Conservation (phyloP, 1,284 basidiomycete species). For the Cutaneotrichosporon sp. region DNA sequence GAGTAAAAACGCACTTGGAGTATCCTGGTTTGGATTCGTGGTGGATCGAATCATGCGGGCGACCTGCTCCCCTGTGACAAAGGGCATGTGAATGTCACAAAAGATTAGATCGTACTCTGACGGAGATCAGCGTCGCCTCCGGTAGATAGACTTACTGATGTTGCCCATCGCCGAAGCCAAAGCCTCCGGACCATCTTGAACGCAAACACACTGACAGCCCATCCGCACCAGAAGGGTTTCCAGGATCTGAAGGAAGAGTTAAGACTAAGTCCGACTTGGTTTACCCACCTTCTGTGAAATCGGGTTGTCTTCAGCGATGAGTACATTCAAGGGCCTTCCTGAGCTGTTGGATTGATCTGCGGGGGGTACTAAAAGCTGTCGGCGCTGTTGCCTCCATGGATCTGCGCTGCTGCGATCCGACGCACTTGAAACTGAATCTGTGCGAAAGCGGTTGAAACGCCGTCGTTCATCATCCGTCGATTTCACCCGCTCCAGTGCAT, state of each 20-base stretch:
- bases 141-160: conserved; percentile 60
- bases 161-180: conserved; percentile 95
- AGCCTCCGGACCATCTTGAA: conserved; percentile 92
- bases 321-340: conserved; percentile 60
- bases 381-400: conserved; percentile 15
- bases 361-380: not conserved
- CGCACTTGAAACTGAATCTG: conserved; percentile 60
- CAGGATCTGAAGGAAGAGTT: conserved; percentile 56
- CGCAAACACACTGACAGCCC: conserved; percentile 88
- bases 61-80: conserved; percentile 47
- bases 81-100: conserved; percentile 49
- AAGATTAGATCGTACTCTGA: conserved; percentile 52
- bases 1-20: conserved; percentile 39
- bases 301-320: conserved; percentile 96
- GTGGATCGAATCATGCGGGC: conserved; percentile 49
- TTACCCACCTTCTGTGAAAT: conserved; percentile 69
- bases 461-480: conserved; percentile 66
- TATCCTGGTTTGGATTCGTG: conserved; percentile 47
- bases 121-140: not conserved
- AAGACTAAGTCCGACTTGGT: conserved; percentile 4
- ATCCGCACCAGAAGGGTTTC: conserved; percentile 86
- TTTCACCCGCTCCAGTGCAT: conserved; percentile 79
- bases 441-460: conserved; percentile 80
- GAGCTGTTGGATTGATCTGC: not conserved
- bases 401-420: conserved; percentile 48